Evolutionary conservation across 805 yeast species (phyloP).

Genomic region (Yueomyces sp.): DNA sequence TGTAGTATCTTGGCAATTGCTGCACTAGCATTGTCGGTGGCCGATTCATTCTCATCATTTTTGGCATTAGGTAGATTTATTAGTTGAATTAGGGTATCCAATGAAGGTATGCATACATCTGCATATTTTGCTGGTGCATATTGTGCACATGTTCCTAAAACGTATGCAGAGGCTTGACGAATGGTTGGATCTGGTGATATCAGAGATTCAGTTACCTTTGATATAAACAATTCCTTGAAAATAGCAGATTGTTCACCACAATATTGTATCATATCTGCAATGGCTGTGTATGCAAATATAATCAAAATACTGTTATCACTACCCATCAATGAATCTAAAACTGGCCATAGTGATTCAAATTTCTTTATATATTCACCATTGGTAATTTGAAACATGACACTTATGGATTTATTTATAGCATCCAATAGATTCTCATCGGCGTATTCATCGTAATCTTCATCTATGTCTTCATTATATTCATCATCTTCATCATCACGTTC

Average conservation of each 20-base stretch:
- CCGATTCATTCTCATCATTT: constrained; percentile 69
- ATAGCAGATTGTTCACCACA: constrained; percentile 56
- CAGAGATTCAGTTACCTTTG: constrained; percentile 52
- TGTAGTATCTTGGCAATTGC: constrained; percentile 78
- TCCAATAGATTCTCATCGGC: constrained; percentile 86
- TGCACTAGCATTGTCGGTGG: constrained; percentile 76
- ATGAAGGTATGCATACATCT: constrained; percentile 52
- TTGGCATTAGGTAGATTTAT: constrained; percentile 68
- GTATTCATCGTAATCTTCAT: constrained; percentile 68
- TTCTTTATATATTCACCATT: constrained; percentile 46
- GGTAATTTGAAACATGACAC: constrained; percentile 53
- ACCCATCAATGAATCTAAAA: constrained; percentile 41
- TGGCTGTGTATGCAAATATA: constrained; percentile 65
- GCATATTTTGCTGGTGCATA: constrained; percentile 53
- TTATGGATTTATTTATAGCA: constrained; percentile 66
- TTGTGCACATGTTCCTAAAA: constrained; percentile 79
- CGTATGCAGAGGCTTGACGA: constrained; percentile 78
- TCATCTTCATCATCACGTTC: constrained; percentile 66
- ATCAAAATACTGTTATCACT: constrained; percentile 58
- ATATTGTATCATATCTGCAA: constrained; percentile 70
- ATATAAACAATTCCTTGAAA: constrained; percentile 52
- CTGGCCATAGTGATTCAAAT: constrained; percentile 52
- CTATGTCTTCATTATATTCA: constrained; percentile 78
- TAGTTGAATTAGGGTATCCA: constrained; percentile 63
- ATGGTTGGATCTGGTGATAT: constrained; percentile 54